These are phyloP conservation scores for Neobulgaria alba DNA, from an alignment of 2,329 filamentous ascomycete genomes.

Conservation along the genomic window DNA sequence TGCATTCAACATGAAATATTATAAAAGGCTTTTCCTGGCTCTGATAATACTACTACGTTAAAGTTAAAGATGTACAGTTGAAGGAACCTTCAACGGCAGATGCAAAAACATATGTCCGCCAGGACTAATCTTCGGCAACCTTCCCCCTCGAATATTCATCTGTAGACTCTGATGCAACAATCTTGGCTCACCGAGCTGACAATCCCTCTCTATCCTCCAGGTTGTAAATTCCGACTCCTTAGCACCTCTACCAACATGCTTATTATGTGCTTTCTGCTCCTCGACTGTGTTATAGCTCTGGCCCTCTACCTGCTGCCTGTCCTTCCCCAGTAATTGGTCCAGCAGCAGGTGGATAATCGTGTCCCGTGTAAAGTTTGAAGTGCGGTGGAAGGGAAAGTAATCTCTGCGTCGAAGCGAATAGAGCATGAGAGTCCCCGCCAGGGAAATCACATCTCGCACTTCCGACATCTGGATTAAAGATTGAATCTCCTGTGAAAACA, in stretches of 20 bases:
- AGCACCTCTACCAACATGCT: slow-evolving; percentile 37
- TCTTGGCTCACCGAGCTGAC: slow-evolving; percentile 34
- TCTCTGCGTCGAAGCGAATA: slow-evolving; percentile 37
- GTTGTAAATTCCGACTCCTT: slow-evolving; percentile 37
- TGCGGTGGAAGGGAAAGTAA: slow-evolving; percentile 36
- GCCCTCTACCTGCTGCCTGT: too few species aligned
- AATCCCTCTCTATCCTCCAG: slow-evolving; percentile 37
- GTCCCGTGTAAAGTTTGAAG: slow-evolving; percentile 43
- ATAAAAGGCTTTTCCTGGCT: too few species aligned
- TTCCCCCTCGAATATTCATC: too few species aligned
- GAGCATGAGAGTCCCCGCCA: slow-evolving; percentile 36
- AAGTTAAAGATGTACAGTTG: too few species aligned
- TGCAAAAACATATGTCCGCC: too few species aligned
- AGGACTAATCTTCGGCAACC: too few species aligned
- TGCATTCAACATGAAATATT: too few species aligned
- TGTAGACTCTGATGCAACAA: slow-evolving; percentile 43
- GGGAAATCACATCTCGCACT: slow-evolving; percentile 48
- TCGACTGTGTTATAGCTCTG: slow-evolving; percentile 38
- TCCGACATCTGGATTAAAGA: slow-evolving; percentile 45
- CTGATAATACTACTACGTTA: too few species aligned
- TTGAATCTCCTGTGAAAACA: slow-evolving; percentile 44
- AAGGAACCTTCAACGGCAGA: too few species aligned
- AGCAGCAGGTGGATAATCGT: slow-evolving; percentile 40
- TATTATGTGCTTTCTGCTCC: slow-evolving; percentile 39
- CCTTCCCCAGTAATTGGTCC: slow-evolving; percentile 14